Base-by-base conservation (phyloP, 2,329 filamentous ascomycete genomes). In the Boeremia exigua region DNA sequence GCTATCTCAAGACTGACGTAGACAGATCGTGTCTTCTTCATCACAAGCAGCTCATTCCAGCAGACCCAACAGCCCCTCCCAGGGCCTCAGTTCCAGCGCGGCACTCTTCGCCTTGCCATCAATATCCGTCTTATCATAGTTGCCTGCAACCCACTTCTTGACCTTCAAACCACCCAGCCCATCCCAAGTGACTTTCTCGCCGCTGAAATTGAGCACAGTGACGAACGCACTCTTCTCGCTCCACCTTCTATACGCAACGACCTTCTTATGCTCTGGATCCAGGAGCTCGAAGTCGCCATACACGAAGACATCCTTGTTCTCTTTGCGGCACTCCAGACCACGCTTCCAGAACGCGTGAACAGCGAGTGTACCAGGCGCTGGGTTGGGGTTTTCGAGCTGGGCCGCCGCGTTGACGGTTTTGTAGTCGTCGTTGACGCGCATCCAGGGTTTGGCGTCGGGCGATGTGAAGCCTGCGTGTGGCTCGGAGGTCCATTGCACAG, bases 401-500 rank as follows among this genome's bases (percentile, higher is more conserved):
- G 76, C 75, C 2, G 80, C 80, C 1, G 84, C 86, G 57, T 90
- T 89, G 66, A 87, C 71, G 1, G 69, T 70, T 47, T 69, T 74
- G 66, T 83, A 85, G 57, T 84, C 79, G 32, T 84, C 82, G 59
- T 86, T 82, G 6, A 85, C 78, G 14, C 82, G 78, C 84, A 88
- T 87, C 85, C 86, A 88, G 0, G 85, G 84, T 32, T 77, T 78
- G 0, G 78, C 79, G 0, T 74, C 74, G 1, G 74, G 60, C 11
- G 76, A 72, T 6, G 85, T 86, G 75, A 91, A 91, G 2, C 88
- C 88, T 0, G 83, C 85, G 59, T 87, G 81, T 0, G 78, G 65
- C 0, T 76, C 73, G 1, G 70, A 75, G 45, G 80, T 79, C 88
- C 88, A 91, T 65, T 90, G 87, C 76, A 91, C 85, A 0, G 88